These are phyloP conservation scores for Pneumocystis murina DNA, from an alignment of 1,139 yeast species.

Conservation along the genomic window DNA sequence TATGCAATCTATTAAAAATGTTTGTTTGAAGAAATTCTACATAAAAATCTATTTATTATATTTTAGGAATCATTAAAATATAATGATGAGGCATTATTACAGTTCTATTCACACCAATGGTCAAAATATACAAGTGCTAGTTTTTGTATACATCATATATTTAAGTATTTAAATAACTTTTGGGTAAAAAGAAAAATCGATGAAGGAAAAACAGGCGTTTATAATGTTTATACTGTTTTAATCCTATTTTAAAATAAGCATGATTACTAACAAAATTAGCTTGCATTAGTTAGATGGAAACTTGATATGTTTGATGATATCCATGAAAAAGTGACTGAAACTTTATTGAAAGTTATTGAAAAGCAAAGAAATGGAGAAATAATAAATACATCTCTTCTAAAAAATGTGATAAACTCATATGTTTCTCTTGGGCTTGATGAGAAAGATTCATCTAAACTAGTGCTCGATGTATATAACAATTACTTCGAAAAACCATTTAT, in stretches of 20 bases:
- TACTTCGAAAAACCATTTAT: slow-evolving; percentile 67
- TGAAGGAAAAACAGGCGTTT: slow-evolving; percentile 83
- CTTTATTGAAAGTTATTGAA: slow-evolving; percentile 61
- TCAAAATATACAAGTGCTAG: slow-evolving; percentile 83
- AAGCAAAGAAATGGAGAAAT: slow-evolving; percentile 67
- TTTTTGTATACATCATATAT: slow-evolving; percentile 78
- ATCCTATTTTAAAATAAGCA: background rate
- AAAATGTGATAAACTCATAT: slow-evolving; percentile 69
- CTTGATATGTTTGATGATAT: slow-evolving; percentile 61
- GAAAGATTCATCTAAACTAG: slow-evolving; percentile 64
- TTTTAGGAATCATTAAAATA: slow-evolving; percentile 11
- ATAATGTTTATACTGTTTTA: slow-evolving; percentile 61
- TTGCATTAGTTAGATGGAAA: slow-evolving; percentile 81
- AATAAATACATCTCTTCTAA: slow-evolving; percentile 51
- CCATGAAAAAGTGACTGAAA: slow-evolving; percentile 43
- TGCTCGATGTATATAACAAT: slow-evolving; percentile 64
- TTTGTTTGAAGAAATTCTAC: background rate
- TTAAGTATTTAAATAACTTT: slow-evolving; percentile 88
- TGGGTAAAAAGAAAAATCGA: slow-evolving; percentile 96
- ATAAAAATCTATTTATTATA: slow-evolving; percentile 5
- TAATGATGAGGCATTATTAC: slow-evolving; percentile 51
- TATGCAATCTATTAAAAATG: slow-evolving; percentile 26
- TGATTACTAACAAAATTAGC: slow-evolving; percentile 12
- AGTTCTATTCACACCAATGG: slow-evolving; percentile 81
- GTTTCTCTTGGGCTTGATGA: slow-evolving; percentile 37